phyloP scores from a whole-genome alignment of 2,329 filamentous ascomycete genomes.

The Fusarium sp. region DNA sequence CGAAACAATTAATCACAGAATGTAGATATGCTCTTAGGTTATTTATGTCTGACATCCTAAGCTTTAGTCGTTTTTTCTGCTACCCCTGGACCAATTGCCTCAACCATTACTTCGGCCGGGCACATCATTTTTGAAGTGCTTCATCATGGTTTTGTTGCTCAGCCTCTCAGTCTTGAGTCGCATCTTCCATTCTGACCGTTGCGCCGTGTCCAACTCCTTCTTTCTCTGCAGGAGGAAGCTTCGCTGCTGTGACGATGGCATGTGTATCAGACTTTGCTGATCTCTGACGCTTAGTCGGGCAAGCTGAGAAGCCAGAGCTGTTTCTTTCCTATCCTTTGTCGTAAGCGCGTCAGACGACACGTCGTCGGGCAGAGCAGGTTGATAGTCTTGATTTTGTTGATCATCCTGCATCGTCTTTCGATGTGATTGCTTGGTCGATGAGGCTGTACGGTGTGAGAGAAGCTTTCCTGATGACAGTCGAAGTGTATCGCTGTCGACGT shows the following conservation, averaged over 20 bases:
- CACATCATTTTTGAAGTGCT: constrained; percentile 20
- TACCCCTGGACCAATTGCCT: neutral
- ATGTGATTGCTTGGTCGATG: neutral
- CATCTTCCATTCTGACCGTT: constrained; percentile 18
- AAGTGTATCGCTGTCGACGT: constrained; percentile 12
- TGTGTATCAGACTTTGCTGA: constrained; percentile 38
- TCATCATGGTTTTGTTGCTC: constrained; percentile 36
- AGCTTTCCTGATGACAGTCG: constrained; percentile 39
- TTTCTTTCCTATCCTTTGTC: constrained; percentile 14
- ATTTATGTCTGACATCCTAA: too few relatives aligned
- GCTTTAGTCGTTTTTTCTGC: neutral
- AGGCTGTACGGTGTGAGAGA: constrained; percentile 26
- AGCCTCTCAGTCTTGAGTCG: constrained; percentile 19
- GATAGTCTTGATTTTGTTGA: neutral
- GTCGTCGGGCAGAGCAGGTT: rapidly evolving
- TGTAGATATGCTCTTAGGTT: too few relatives aligned
- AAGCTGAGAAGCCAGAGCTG: constrained; percentile 25
- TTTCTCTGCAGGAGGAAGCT: constrained; percentile 24
- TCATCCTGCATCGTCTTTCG: neutral
- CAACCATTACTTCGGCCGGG: constrained; percentile 22
- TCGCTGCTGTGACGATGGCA: constrained; percentile 33
- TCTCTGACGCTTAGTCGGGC: constrained; percentile 24
- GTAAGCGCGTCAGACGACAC: neutral
- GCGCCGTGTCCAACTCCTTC: constrained; percentile 26
- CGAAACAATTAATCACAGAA: too few relatives aligned